These are phyloP conservation scores for Dacryopinax primogenitus DNA, from an alignment of 768 basidiomycete species.

Conservation along the genomic window DNA sequence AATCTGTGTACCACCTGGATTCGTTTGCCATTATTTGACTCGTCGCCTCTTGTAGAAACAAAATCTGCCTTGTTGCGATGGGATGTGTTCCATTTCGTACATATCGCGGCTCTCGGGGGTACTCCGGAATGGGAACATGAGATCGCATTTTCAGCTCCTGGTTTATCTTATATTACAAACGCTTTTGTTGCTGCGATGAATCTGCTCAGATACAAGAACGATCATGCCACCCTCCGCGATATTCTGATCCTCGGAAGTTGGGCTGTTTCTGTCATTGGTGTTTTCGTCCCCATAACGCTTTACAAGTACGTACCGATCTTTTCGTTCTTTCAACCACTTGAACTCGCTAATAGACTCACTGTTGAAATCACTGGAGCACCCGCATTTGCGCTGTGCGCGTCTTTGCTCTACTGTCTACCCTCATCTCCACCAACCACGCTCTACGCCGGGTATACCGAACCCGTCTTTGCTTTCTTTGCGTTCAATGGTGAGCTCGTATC, in stretches of 20 bases:
- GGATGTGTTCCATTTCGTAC: constrained; percentile 74
- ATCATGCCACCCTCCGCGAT: neutral
- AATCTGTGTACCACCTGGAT: neutral
- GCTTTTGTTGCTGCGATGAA: constrained; percentile 13
- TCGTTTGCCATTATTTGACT: constrained; percentile 15
- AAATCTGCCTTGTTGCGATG: constrained; percentile 48
- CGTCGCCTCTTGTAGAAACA: constrained; percentile 11
- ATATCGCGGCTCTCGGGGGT: constrained; percentile 48
- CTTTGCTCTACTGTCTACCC: constrained; percentile 60
- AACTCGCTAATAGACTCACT: constrained; percentile 41
- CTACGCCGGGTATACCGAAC: constrained; percentile 67
- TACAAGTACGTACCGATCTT: constrained; percentile 19
- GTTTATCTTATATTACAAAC: constrained; percentile 44
- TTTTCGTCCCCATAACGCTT: constrained; percentile 15
- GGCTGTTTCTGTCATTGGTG: neutral
- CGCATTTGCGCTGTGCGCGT: constrained; percentile 46
- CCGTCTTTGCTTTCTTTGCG: constrained; percentile 70
- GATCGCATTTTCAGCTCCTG: constrained; percentile 83
- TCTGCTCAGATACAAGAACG: neutral
- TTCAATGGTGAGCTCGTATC: constrained; percentile 44
- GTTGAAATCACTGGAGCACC: constrained; percentile 42
- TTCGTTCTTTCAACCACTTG: constrained; percentile 22
- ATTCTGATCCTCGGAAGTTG: neutral
- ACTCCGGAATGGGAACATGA: constrained; percentile 50
- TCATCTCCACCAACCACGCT: constrained; percentile 66